These are phyloP conservation scores for Aspergillus hortae DNA, from an alignment of 2,329 filamentous ascomycete genomes.

Conservation along the genomic window DNA sequence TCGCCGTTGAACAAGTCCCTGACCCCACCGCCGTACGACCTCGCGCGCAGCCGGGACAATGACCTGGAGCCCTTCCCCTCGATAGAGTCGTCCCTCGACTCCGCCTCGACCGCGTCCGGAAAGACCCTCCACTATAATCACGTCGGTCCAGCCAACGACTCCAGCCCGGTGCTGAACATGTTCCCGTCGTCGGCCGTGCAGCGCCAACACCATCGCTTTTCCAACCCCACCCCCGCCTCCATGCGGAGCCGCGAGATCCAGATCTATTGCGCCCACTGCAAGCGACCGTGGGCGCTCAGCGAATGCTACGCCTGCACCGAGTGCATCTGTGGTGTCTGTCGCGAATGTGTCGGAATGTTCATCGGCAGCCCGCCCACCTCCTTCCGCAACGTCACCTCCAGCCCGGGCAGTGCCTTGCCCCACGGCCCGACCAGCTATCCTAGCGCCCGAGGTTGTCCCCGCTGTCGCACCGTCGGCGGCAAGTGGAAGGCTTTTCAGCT, in stretches of 20 bases:
- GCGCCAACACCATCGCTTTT: conserved; percentile 40
- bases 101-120: conserved; percentile 47
- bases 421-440: conserved; percentile 37
- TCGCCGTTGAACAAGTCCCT: conserved; percentile 87
- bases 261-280: conserved; percentile 89
- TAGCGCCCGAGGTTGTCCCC: conserved; percentile 41
- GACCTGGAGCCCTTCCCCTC: conserved; percentile 79
- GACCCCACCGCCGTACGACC: conserved; percentile 72
- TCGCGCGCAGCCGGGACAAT: conserved; percentile 47
- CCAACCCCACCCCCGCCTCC: conserved; percentile 52
- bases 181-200: conserved; percentile 32
- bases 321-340: conserved; percentile 90
- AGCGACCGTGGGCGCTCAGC: conserved; percentile 69
- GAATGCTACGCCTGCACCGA: conserved; percentile 93
- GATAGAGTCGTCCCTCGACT: conserved; percentile 73
- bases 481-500: conserved; percentile 49
- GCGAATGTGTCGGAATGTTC: conserved; percentile 66
- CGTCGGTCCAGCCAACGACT: conserved; percentile 64
- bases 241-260: conserved; percentile 58
- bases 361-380: conserved; percentile 40
- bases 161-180: conserved; percentile 51
- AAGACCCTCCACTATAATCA: conserved; percentile 68
- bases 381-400: conserved; percentile 34
- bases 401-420: conserved; percentile 26
- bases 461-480: conserved; percentile 43